These are phyloP conservation scores for Rutstroemia sp. DNA, from an alignment of 2,329 filamentous ascomycete species.

Conservation along the genomic window DNA sequence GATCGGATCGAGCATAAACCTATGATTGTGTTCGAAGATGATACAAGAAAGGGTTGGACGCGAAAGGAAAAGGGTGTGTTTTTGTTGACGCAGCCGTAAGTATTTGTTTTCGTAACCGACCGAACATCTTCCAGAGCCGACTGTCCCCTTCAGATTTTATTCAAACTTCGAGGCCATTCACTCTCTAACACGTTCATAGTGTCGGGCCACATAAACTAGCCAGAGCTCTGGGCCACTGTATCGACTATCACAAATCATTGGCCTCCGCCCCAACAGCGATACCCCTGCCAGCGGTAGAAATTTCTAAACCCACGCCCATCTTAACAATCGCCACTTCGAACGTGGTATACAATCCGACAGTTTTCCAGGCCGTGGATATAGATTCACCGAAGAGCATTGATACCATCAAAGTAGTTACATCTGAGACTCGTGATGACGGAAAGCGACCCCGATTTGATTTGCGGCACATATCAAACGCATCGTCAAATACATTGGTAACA, in stretches of 20 bases:
- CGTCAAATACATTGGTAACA: not conserved
- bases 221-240: slow-evolving; percentile 11
- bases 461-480: not conserved
- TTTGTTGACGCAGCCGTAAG: slow-evolving; percentile 18
- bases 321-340: too few species aligned
- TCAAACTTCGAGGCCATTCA: not conserved
- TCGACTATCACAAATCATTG: slow-evolving; percentile 10
- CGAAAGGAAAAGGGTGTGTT: slow-evolving; percentile 10
- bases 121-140: not conserved
- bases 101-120: not conserved
- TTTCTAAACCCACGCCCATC: not conserved
- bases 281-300: too few species aligned
- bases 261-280: not conserved
- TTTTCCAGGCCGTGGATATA: too few species aligned
- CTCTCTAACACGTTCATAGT: slow-evolving; percentile 8
- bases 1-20: slow-evolving; percentile 4
- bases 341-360: too few species aligned
- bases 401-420: not conserved
- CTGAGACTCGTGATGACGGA: not conserved
- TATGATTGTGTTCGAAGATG: slow-evolving; percentile 19
- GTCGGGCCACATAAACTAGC: slow-evolving; percentile 19
- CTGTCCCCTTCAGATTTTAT: not conserved
- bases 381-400: not conserved
- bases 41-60: not conserved
- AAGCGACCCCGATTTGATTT: not conserved